Conservation (phyloP, 1,139 yeast genomes). For the Geotrichum siamense region DNA sequence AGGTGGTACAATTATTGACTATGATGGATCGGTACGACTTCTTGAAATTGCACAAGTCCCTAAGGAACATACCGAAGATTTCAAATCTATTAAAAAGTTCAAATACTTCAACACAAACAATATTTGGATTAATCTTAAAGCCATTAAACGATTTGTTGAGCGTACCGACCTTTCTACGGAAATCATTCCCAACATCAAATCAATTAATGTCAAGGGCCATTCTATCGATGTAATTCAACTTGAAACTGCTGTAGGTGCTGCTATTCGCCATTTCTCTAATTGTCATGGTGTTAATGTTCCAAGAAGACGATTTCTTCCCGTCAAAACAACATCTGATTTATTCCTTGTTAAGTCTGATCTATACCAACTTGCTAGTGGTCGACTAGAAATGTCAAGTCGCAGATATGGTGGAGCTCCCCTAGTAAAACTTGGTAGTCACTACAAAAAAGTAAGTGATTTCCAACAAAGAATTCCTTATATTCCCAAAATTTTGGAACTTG, state of each 20-base stretch:
- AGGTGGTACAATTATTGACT: conserved; percentile 97
- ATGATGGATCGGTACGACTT: conserved; percentile 89
- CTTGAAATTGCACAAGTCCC: conserved; percentile 98
- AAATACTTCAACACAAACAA: conserved; percentile 97
- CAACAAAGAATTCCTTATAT: conserved; percentile 87
- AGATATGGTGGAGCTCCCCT: conserved; percentile 89
- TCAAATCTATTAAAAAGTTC: conserved; percentile 94
- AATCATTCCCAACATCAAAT: conserved; percentile 89
- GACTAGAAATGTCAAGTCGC: conserved; percentile 71
- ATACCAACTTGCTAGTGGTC: conserved; percentile 86
- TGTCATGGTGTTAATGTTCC: conserved; percentile 99
- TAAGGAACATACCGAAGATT: conserved; percentile 96
- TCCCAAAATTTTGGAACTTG: conserved; percentile 93
- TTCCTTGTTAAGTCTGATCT: conserved; percentile 93
- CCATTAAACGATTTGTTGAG: conserved; percentile 88
- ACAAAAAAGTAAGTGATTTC: conserved; percentile 90
- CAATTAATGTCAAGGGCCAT: conserved; percentile 65
- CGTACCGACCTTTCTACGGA: conserved; percentile 77
- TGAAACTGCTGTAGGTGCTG: conserved; percentile 99
- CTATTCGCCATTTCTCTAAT: conserved; percentile 88
- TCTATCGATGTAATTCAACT: conserved; percentile 86
- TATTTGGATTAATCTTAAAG: conserved; percentile 93
- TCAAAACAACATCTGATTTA: conserved; percentile 92
- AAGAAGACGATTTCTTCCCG: conserved; percentile 95
- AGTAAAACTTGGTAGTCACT: conserved; percentile 92